phyloP scores from a whole-genome alignment of 225 moss, liverwort and hornwort species.

The Neckera pumila region DNA sequence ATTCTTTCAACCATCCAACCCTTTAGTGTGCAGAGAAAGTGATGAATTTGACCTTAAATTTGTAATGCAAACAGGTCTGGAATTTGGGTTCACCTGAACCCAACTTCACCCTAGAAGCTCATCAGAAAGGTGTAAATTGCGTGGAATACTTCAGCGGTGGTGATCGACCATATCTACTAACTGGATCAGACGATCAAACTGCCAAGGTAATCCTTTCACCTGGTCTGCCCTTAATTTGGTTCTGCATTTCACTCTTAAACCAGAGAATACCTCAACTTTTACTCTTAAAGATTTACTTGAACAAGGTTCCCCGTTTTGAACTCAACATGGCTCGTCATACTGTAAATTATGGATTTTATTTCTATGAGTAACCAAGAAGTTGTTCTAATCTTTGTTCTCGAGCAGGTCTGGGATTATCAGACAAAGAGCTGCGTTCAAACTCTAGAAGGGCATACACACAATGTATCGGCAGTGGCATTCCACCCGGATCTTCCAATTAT shows the following conservation, averaged over 20 bases:
- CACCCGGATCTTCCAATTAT: slow-evolving; percentile 87
- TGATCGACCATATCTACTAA: slow-evolving; percentile 69
- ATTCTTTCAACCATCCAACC: not conserved
- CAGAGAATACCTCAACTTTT: not conserved
- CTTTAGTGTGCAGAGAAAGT: not conserved
- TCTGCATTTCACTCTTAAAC: not conserved
- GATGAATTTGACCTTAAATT: not conserved
- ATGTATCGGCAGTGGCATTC: slow-evolving; percentile 78
- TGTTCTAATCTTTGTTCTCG: not conserved
- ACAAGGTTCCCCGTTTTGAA: not conserved
- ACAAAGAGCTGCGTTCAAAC: slow-evolving; percentile 94
- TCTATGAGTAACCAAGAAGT: not conserved
- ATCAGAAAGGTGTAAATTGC: slow-evolving; percentile 87
- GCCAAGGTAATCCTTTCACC: slow-evolving; percentile 45
- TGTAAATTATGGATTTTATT: not conserved
- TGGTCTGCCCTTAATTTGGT: not conserved
- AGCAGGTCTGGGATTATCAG: slow-evolving; percentile 90
- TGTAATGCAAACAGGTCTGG: slow-evolving; percentile 50
- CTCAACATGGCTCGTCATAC: not conserved
- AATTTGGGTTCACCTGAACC: slow-evolving; percentile 92
- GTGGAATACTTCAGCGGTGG: slow-evolving; percentile 87
- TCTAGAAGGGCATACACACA: slow-evolving; percentile 80
- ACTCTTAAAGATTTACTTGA: not conserved
- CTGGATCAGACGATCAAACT: slow-evolving; percentile 89
- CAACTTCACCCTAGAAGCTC: slow-evolving; percentile 84